Conservation (phyloP, 495 filamentous ascomycete genomes). For the Penicillium cosmopolitanum region DNA sequence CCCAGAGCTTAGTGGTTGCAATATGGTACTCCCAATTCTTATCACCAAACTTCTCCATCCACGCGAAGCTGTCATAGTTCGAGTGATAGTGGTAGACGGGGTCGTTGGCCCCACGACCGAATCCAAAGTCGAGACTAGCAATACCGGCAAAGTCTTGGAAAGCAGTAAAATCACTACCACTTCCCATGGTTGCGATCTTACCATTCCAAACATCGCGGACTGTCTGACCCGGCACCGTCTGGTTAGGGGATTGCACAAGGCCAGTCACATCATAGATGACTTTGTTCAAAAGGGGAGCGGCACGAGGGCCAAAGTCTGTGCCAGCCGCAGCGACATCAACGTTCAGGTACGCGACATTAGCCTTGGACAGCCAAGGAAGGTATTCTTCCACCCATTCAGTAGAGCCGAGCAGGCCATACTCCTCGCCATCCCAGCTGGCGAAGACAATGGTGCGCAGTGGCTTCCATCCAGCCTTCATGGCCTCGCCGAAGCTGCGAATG, state of each 20-base stretch:
- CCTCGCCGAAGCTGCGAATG: constrained; percentile 76
- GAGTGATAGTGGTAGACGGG: constrained; percentile 78
- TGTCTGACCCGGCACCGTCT: constrained; percentile 65
- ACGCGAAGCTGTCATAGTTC: constrained; percentile 75
- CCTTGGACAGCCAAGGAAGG: constrained; percentile 76
- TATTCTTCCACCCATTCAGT: constrained; percentile 84
- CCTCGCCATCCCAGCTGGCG: constrained; percentile 77
- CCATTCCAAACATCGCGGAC: constrained; percentile 64
- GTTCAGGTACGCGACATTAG: constrained; percentile 76
- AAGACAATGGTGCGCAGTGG: constrained; percentile 82
- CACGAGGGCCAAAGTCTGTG: constrained; percentile 47
- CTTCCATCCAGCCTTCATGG: constrained; percentile 78
- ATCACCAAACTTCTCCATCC: constrained; percentile 75
- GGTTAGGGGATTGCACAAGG: constrained; percentile 78
- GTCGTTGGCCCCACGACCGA: constrained; percentile 41
- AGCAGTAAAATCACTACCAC: constrained; percentile 74
- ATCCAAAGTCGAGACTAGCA: constrained; percentile 65
- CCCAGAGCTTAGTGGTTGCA: constrained; percentile 62
- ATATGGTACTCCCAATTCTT: constrained; percentile 63
- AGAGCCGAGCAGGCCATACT: constrained; percentile 71
- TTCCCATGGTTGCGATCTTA: constrained; percentile 68
- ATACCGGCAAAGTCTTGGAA: constrained; percentile 77
- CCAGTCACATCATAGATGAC: constrained; percentile 70
- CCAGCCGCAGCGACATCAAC: constrained; percentile 67
- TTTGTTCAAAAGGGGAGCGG: constrained; percentile 77